Conservation (phyloP, 306 rosid species). For the Pueraria montana region DNA sequence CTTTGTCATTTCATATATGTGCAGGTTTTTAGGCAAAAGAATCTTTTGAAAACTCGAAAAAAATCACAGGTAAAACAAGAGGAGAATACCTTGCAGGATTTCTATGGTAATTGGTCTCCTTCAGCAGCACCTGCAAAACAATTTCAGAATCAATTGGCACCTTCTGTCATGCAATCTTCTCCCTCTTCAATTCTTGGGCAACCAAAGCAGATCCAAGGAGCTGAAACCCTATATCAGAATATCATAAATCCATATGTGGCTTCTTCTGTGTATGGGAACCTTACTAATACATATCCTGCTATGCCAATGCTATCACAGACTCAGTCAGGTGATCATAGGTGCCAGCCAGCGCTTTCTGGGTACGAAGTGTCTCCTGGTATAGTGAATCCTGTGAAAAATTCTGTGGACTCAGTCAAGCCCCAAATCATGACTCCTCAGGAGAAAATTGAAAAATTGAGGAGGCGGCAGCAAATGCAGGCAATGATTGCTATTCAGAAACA, state of each 20-base stretch:
- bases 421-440: conserved; percentile 93
- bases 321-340: conserved; percentile 63
- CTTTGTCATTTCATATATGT: conserved; percentile 35
- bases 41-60: conserved; percentile 56
- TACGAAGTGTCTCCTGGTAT: conserved; percentile 58
- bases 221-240: conserved; percentile 64
- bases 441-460: conserved; percentile 91
- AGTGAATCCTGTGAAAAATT: conserved; percentile 53
- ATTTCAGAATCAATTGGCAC: conserved; percentile 62
- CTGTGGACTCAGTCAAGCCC: conserved; percentile 60
- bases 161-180: conserved; percentile 62
- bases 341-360: conserved; percentile 57
- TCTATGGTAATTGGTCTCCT: conserved; percentile 70
- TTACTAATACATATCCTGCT: conserved; percentile 64
- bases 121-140: conserved; percentile 59
- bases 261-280: conserved; percentile 61
- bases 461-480: conserved; percentile 96
- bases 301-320: conserved; percentile 69
- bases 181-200: conserved; percentile 62
- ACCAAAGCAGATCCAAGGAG: conserved; percentile 66
- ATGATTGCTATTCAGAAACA: conserved; percentile 95
- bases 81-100: conserved; percentile 58
- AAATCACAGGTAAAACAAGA: conserved; percentile 58
- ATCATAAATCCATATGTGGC: conserved; percentile 61
- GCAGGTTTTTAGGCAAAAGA: conserved; percentile 69